A percentile compares a stretch with the other conserved stretches of the same genome.
Conservation (phyloP, 2,329 filamentous ascomycete species). For the Calonectria pteridis region DNA sequence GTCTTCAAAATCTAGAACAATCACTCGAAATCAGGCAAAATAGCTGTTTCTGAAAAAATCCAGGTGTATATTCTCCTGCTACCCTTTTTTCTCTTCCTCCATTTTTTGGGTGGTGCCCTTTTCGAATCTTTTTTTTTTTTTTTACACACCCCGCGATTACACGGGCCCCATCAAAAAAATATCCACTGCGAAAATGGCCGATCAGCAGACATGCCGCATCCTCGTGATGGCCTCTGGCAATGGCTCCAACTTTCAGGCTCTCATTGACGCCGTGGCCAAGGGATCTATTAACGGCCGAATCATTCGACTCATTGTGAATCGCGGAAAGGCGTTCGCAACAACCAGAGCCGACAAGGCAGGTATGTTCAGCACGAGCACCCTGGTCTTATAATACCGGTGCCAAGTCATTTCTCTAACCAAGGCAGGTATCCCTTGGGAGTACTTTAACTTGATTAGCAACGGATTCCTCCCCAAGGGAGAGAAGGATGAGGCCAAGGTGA, state of each 20-base stretch:
- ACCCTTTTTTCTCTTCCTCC: neutral
- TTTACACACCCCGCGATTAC: neutral
- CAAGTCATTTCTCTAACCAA: neutral
- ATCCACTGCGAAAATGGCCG: conserved; percentile 13
- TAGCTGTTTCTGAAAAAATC: too few species aligned
- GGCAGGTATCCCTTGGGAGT: conserved; percentile 72
- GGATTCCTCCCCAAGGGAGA: conserved; percentile 71
- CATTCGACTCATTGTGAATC: conserved; percentile 61
- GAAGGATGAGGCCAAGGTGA: conserved; percentile 66
- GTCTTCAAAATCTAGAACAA: neutral
- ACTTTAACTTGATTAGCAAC: conserved; percentile 85
- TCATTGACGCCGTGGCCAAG: conserved; percentile 64
- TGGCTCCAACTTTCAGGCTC: conserved; percentile 83
- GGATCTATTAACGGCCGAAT: conserved; percentile 59
- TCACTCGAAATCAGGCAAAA: neutral
- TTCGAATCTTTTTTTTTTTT: neutral
- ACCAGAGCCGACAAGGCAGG: conserved; percentile 59
- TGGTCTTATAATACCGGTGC: neutral
- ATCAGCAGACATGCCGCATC: conserved; percentile 59
- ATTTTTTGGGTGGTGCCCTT: neutral
- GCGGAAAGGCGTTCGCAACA: conserved; percentile 60
- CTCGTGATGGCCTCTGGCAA: conserved; percentile 79
- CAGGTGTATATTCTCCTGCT: neutral
- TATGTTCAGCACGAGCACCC: conserved; percentile 14
- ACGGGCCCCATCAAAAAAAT: neutral